Base-by-base conservation (phyloP, 495 filamentous ascomycete species). In the Lasiosphaeria miniovina region DNA sequence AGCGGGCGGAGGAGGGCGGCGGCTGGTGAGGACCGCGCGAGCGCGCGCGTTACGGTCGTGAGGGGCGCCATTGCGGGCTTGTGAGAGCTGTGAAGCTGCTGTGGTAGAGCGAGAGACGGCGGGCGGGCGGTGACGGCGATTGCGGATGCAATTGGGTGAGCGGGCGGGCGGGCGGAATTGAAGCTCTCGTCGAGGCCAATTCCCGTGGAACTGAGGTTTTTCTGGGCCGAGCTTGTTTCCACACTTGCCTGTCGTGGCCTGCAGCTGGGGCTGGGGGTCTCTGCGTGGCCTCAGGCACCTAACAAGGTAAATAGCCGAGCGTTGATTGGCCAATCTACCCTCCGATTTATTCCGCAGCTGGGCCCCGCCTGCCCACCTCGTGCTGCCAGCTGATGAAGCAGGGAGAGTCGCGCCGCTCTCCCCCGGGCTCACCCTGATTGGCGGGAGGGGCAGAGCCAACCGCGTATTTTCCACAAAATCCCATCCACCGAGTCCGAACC, bases 181-280 rank as follows among this genome's bases (percentile, higher is more conserved):
- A 57, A 60, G 64, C 54, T 63, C 55, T 40, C 24, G 60, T 64
- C 57, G 54, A 60, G 55, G 57, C 49, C 57, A 48, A 58, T 59
- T 57, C 50, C 58, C 63, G 48, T 32, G 69, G 68, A 69, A 66
- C 75, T 80, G 76, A 79, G 77, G 75, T 77, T 74, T 79, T 79
- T 77, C 77, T 77, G 65, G 67, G 66, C 68, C 71, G 70, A 74
- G 69, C 68, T 66, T 61, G 59, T 68, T 67, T 59, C 66, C 64
- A 69, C 65, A 65, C 64, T 69, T 70, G 57, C 71, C 60, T 57
- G 55, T 14, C 50, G 24, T 53, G 57, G 54, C 55, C 40, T 10
- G 50, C 33, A 24, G 49, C 54, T 36, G 54, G 61, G 60, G 38
- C 36, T 31, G 63, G 55, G 32, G 60, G 58, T 36, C 55, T 53